Percentiles rank a stretch among this genome's conserved stretches.
Evolutionary conservation across 2,329 filamentous ascomycete species (phyloP).

Genomic region (Cladophialophora bantiana): DNA sequence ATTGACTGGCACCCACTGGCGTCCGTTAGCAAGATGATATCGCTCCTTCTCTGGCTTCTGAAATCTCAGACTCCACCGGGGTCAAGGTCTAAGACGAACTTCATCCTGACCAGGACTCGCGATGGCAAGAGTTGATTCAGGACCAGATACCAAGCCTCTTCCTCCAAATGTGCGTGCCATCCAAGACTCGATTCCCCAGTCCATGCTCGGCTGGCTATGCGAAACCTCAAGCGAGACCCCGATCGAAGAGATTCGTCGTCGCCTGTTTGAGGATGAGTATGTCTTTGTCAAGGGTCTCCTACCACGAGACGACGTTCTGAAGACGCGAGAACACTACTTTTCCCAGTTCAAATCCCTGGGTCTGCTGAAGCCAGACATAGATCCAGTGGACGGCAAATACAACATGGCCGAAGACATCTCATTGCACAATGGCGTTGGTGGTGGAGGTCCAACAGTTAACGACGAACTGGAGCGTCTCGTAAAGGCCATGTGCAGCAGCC

Average conservation of each 20-base stretch:
- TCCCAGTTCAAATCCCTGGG: slow-evolving; percentile 48
- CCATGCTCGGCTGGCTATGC: slow-evolving; percentile 46
- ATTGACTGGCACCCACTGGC: background rate
- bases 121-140: background rate
- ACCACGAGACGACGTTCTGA: slow-evolving; percentile 53
- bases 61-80: background rate
- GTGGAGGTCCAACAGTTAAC: slow-evolving; percentile 41
- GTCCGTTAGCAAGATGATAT: background rate
- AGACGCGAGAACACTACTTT: slow-evolving; percentile 53
- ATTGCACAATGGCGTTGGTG: slow-evolving; percentile 48
- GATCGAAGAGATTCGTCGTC: slow-evolving; percentile 49
- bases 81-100: background rate
- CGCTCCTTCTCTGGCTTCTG: background rate
- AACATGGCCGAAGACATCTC: slow-evolving; percentile 46
- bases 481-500: slow-evolving; percentile 45
- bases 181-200: slow-evolving; percentile 34
- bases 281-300: slow-evolving; percentile 53
- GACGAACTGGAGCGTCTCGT: slow-evolving; percentile 43
- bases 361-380: slow-evolving; percentile 49
- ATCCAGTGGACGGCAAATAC: slow-evolving; percentile 53
- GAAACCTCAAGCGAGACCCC: slow-evolving; percentile 47
- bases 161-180: slow-evolving; percentile 14
- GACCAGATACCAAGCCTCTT: background rate
- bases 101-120: background rate
- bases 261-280: slow-evolving; percentile 51